Evolutionary conservation across 257 asterid species (phyloP), one percentile per base, ranked within the genome.

Genomic region (Solanum lignicaule): DNA sequence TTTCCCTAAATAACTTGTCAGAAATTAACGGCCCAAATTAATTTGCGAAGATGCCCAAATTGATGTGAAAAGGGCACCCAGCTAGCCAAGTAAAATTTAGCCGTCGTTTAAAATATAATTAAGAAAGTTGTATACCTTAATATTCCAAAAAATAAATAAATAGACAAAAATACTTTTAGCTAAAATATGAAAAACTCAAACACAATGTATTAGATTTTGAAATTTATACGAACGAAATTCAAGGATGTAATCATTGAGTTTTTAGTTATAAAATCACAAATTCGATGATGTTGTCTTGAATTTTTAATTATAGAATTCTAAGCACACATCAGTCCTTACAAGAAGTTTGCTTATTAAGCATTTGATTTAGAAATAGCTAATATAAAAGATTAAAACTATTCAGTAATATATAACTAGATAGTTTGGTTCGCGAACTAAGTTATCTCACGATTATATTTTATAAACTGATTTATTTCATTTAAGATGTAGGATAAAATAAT

Each of bases 281-380:
- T 0, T 55, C 1, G 0, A 3, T 7, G 25, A 20, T 6, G 0
- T 55, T 20, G 0, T 20, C 0, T 55, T 55, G 4, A 55, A 6
- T 0, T 55, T 55, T 0, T 21, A 52, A 2, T 52, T 2, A 2
- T 52, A 0, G 0, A 18, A 55, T 7, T 0, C 1, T 20, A 3
- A 55, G 23, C 65, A 55, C 1, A 3, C 11, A 55, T 55, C 1
- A 0, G 0, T 3, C 1, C 9, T 55, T 55, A 0, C 5, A 55
- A 55, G 5, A 55, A 55, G 25, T 55, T 55, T 20, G 1, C 1
- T 20, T 18, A 55, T 18, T 15, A 55, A 18, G 1, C n/a, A 55
- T 55, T 18, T 55, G 11, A 20, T 55, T 20, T 20, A 55, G 65
- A 55, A 0, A 55, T 20, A 55, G 65, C 5, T 1, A 7, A 55